These are phyloP conservation scores for Amphibolis antarctica DNA, from an alignment of 106 monocot species.

Conservation along the genomic window DNA sequence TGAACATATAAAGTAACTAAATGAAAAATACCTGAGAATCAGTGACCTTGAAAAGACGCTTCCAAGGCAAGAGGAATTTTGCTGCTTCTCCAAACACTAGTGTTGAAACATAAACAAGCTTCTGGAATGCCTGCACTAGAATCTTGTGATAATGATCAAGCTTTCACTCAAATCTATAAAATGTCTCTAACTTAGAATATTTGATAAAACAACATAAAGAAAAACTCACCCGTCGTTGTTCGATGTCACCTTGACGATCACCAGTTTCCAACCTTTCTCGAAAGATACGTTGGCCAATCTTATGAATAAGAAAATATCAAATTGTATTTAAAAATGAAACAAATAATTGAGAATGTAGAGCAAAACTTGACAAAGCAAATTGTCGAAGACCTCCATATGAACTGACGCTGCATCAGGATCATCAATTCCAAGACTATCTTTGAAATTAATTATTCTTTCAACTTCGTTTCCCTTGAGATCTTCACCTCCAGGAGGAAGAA, in stretches of 20 bases:
- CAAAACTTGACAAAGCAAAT: background rate
- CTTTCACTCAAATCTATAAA: background rate
- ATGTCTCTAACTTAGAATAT: background rate
- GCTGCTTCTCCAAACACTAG: constrained; percentile 33
- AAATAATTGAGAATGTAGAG: background rate
- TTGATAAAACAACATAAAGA: constrained; percentile 1
- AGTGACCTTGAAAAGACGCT: constrained; percentile 92
- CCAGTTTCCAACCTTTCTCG: constrained; percentile 83
- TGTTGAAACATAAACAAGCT: constrained; percentile 79
- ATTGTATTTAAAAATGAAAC: background rate
- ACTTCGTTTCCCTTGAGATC: constrained; percentile 85
- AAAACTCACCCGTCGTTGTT: constrained; percentile 59
- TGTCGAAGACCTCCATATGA: constrained; percentile 71
- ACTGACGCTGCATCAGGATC: constrained; percentile 91
- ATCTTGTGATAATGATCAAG: constrained; percentile 9
- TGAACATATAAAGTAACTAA: no score
- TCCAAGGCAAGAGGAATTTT: constrained; percentile 95
- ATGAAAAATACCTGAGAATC: constrained; percentile 74
- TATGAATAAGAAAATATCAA: background rate
- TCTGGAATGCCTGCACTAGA: constrained; percentile 83
- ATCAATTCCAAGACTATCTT: constrained; percentile 84
- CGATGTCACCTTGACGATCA: constrained; percentile 72
- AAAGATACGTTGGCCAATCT: constrained; percentile 91
- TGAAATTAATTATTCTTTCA: constrained; percentile 76
- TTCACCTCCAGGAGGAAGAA: constrained; percentile 75